phyloP scores from a whole-genome alignment of 768 basidiomycete species.

The Phaffia tasmanica region DNA sequence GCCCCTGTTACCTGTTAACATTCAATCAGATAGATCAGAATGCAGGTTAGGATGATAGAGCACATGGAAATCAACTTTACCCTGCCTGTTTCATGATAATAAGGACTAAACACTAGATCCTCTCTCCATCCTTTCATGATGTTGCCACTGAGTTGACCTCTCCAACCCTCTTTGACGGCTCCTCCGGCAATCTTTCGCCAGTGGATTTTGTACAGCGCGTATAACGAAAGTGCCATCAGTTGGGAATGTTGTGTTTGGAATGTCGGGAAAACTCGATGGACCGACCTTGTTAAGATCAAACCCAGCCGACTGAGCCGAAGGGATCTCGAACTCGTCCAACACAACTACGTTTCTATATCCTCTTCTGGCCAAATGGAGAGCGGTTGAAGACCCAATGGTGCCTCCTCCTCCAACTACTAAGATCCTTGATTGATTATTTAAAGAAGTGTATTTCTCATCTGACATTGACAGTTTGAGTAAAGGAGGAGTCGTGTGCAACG shows the following conservation, averaged over 20 bases:
- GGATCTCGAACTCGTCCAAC: conserved; percentile 32
- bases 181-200: conserved; percentile 19
- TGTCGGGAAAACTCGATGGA: background rate
- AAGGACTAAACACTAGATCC: conserved; percentile 32
- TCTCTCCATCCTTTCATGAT: conserved; percentile 34
- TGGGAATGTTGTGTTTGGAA: background rate
- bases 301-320: conserved; percentile 32
- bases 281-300: conserved; percentile 36
- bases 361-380: conserved; percentile 33
- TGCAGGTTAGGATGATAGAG: background rate
- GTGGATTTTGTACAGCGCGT: background rate
- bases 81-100: conserved; percentile 32
- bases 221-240: background rate
- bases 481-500: too few species aligned
- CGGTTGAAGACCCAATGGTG: conserved; percentile 36
- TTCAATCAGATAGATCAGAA: background rate
- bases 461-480: too few species aligned
- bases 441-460: too few species aligned
- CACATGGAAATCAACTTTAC: conserved; percentile 26
- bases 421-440: background rate
- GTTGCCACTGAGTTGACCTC: conserved; percentile 26
- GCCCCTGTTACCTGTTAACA: conserved; percentile 16
- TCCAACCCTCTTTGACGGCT: conserved; percentile 24
- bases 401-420: conserved; percentile 35
- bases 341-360: conserved; percentile 34